Evolutionary conservation across 2,329 filamentous ascomycete genomes (phyloP).

Genomic region (Xylariaceae sp.): DNA sequence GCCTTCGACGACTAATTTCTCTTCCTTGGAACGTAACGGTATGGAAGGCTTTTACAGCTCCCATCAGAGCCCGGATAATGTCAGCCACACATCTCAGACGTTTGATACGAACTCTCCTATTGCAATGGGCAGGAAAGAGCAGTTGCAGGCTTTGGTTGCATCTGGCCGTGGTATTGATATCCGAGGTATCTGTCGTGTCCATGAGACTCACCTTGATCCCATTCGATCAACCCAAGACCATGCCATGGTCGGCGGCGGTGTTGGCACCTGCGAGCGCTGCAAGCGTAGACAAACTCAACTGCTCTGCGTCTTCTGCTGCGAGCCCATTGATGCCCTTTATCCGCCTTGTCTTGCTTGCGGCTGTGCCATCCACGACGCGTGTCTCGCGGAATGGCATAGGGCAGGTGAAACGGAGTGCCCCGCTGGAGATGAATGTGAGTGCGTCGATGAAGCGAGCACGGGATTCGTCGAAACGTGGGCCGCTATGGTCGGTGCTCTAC

Average conservation of each 20-base stretch:
- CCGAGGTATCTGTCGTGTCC: constrained; percentile 60
- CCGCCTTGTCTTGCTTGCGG: constrained; percentile 62
- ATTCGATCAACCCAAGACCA: constrained; percentile 50
- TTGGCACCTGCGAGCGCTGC: constrained; percentile 47
- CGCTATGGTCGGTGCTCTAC: constrained; percentile 46
- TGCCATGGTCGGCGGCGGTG: constrained; percentile 38
- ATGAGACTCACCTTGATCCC: constrained; percentile 62
- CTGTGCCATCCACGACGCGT: constrained; percentile 59
- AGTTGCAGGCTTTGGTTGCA: constrained; percentile 47
- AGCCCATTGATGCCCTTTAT: constrained; percentile 59
- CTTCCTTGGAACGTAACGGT: constrained; percentile 21
- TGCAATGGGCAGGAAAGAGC: constrained; percentile 55
- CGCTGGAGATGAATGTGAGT: constrained; percentile 64
- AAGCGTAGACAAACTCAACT: constrained; percentile 56
- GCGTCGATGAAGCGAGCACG: constrained; percentile 53
- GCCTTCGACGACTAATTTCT: constrained; percentile 26
- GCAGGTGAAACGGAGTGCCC: constrained; percentile 57
- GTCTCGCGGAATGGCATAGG: constrained; percentile 58
- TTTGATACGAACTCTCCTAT: constrained; percentile 49
- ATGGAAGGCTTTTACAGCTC: constrained; percentile 38
- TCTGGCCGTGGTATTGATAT: constrained; percentile 60
- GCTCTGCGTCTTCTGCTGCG: constrained; percentile 60
- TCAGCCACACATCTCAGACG: constrained; percentile 33
- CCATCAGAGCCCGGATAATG: constrained; percentile 32
- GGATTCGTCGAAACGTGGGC: constrained; percentile 62